These are phyloP conservation scores for Peronosclerospora sorghi DNA, from an alignment of 352 stramenopile species.

Conservation along the genomic window DNA sequence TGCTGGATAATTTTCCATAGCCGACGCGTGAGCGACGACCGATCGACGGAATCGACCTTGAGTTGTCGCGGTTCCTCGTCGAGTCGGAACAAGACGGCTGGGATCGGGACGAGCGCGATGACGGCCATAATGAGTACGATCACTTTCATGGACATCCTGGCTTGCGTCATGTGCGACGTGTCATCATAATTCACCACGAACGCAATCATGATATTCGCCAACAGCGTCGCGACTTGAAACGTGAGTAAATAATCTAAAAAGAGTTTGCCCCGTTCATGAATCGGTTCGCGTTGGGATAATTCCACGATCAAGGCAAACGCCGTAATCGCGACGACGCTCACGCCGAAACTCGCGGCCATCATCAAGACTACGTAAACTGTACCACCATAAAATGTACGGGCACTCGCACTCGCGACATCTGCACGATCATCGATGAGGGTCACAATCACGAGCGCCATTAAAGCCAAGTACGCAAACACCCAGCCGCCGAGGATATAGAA, in stretches of 20 bases:
- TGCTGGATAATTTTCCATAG: constrained; percentile 71
- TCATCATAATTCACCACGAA: constrained; percentile 32
- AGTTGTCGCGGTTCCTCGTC: constrained; percentile 63
- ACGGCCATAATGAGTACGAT: constrained; percentile 61
- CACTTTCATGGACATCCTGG: constrained; percentile 53
- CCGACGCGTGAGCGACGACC: constrained; percentile 41
- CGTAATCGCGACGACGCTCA: constrained; percentile 45
- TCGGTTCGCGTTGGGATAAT: constrained; percentile 62
- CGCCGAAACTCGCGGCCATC: constrained; percentile 50
- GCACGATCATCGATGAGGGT: constrained; percentile 42
- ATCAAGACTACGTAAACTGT: constrained; percentile 63
- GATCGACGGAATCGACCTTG: constrained; percentile 59
- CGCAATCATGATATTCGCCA: constrained; percentile 29
- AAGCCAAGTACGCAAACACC: constrained; percentile 53
- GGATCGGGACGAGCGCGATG: constrained; percentile 51
- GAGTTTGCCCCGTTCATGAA: constrained; percentile 55
- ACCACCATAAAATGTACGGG: constrained; percentile 42
- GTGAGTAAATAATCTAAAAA: constrained; percentile 62
- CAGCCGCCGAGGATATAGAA: constrained; percentile 68
- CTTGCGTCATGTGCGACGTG: constrained; percentile 19
- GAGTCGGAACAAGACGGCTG: constrained; percentile 46
- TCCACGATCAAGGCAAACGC: constrained; percentile 61
- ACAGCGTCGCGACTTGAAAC: constrained; percentile 32
- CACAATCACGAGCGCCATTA: constrained; percentile 60
- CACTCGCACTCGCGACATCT: constrained; percentile 24